phyloP scores from a whole-genome alignment of 2,329 filamentous ascomycete species.

The Monilinia fructigena region DNA sequence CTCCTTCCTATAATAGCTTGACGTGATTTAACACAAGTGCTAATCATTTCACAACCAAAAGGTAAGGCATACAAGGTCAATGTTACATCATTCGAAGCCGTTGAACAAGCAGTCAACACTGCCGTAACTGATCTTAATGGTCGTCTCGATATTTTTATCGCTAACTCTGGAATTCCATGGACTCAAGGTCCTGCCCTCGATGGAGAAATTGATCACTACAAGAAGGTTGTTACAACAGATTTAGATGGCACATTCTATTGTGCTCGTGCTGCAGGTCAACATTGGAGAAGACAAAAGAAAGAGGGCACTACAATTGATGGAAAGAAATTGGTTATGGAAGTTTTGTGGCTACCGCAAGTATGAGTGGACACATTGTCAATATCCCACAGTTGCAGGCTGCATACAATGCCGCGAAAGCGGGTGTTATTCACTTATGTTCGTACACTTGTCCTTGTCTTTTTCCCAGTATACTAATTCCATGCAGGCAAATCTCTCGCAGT shows the following conservation, averaged over 20 bases:
- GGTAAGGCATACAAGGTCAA: slow-evolving; percentile 63
- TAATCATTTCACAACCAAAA: slow-evolving; percentile 36
- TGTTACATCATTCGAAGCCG: slow-evolving; percentile 50
- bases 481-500: slow-evolving; percentile 67
- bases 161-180: slow-evolving; percentile 77
- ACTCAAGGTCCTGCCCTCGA: slow-evolving; percentile 65
- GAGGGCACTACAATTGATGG: slow-evolving; percentile 64
- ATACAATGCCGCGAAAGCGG: slow-evolving; percentile 73
- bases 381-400: slow-evolving; percentile 72
- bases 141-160: slow-evolving; percentile 74
- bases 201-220: slow-evolving; percentile 62
- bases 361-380: slow-evolving; percentile 77
- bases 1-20: not conserved
- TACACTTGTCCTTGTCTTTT: slow-evolving; percentile 22
- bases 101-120: slow-evolving; percentile 45
- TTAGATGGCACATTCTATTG: slow-evolving; percentile 77
- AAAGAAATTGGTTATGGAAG: slow-evolving; percentile 51
- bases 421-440: slow-evolving; percentile 57
- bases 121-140: slow-evolving; percentile 66
- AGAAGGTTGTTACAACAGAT: slow-evolving; percentile 67
- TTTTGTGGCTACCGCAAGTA: slow-evolving; percentile 76
- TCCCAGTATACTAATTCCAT: not conserved
- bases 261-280: slow-evolving; percentile 65
- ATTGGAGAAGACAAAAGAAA: slow-evolving; percentile 69
- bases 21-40: not conserved